Percentiles rank a stretch among this genome's conserved stretches.
phyloP scores from a whole-genome alignment of 495 filamentous ascomycete species.

The Talaromyces proteolyticus region DNA sequence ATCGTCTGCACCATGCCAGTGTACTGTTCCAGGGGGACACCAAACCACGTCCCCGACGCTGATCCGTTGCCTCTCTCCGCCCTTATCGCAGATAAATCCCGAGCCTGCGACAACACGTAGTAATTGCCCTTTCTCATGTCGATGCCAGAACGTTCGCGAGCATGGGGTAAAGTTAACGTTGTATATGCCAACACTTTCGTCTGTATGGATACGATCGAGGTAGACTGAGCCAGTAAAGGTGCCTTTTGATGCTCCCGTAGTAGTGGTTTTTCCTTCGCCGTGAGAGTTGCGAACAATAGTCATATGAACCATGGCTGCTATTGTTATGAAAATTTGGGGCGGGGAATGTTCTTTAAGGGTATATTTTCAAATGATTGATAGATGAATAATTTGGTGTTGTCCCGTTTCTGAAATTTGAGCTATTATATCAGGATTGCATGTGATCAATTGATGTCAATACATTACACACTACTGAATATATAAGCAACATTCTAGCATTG shows the following conservation, averaged over 20 bases:
- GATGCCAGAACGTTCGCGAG: slow-evolving; percentile 11
- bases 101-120: slow-evolving; percentile 6
- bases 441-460: background rate
- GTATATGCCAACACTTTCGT: background rate
- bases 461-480: background rate
- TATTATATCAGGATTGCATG: no score
- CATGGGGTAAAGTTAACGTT: slow-evolving; percentile 10
- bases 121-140: slow-evolving; percentile 9
- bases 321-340: background rate
- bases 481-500: background rate
- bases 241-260: background rate
- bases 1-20: slow-evolving; percentile 13
- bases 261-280: background rate
- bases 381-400: background rate
- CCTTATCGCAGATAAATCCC: slow-evolving; percentile 11
- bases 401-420: no score
- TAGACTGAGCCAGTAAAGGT: slow-evolving; percentile 10
- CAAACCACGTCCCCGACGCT: slow-evolving; percentile 7
- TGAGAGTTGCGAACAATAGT: background rate
- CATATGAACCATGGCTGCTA: background rate
- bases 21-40: slow-evolving; percentile 6
- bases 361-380: background rate
- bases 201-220: slow-evolving; percentile 1
- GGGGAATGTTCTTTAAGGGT: background rate
- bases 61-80: background rate